Conservation (phyloP, 208 protist genomes). For the Pavlovales sp. region DNA sequence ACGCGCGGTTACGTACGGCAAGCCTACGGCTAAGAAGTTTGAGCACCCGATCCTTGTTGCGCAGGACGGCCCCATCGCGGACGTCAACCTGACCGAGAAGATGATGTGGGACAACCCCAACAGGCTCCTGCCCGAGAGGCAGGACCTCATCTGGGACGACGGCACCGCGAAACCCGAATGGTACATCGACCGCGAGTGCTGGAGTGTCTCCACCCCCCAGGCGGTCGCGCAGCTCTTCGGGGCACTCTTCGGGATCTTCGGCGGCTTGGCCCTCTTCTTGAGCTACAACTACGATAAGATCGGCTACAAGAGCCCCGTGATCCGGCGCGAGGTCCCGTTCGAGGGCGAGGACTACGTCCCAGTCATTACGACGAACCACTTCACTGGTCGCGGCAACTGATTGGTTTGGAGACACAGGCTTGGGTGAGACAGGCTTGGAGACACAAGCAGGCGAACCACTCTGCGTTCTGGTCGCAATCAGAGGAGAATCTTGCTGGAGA, state of each 20-base stretch:
- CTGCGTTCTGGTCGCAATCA: no score
- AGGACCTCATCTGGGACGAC: not conserved
- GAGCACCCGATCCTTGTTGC: not conserved
- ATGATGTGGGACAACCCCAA: not conserved
- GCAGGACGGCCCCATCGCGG: not conserved
- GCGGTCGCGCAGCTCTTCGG: not conserved
- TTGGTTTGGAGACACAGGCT: no score
- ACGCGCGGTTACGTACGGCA: no score
- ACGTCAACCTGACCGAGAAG: not conserved
- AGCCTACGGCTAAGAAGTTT: not conserved
- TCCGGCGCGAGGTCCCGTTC: not conserved
- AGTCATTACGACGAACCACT: no score
- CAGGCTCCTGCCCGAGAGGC: not conserved
- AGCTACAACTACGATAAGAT: not conserved
- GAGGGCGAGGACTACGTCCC: not conserved
- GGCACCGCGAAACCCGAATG: not conserved
- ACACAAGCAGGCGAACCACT: no score
- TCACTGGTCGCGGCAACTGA: no score
- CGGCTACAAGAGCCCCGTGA: not conserved
- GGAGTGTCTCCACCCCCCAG: not conserved
- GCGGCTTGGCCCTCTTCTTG: not conserved
- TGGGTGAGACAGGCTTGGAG: no score
- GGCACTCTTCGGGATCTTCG: not conserved
- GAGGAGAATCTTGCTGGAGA: no score
- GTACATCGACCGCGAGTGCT: not conserved